Evolutionary conservation across 768 basidiomycete species (phyloP), one percentile per base, ranked within the genome.

Genomic region (Pholiota microspora): DNA sequence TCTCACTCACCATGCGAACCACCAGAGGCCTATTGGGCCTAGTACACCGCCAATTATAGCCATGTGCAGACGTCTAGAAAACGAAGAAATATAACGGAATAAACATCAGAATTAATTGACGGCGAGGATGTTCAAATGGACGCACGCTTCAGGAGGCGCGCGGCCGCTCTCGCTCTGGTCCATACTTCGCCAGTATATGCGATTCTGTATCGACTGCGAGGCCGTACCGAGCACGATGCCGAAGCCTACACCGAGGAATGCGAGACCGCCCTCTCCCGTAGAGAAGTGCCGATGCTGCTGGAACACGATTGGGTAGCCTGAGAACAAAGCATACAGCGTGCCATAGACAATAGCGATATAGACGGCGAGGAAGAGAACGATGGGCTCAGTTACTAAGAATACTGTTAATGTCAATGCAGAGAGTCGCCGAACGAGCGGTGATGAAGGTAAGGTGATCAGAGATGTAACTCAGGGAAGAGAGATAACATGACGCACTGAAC

Each of bases 341-440:
- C 82, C 80, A 60, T 88, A 86, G 15, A 82, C 74, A 50, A 86
- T 76, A 12, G 82, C 74, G 56, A 81, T 77, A 67, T 86, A 87
- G 38, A 85, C 69, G 3, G 83, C 74, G 4, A 85, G 67, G 8
- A 80, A 69, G 4, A 82, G 67, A 4, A 85, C 85, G 60, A 87
- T 86, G 10, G 84, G 83, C 62, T 87, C 86, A 13, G 79, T 83
- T 51, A 78, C 68, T 16, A 87, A 69, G 66, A 87, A 83, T 12
- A 79, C 79, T 85, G 56, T 24, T 25, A 34, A 60, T 40, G 35
- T 23, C 18, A 36, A 35, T n/a, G n/a, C n/a, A 50, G 29, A 49
- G 25, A 40, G 9, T 34, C 21, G 21, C 7, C 6, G 29, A 13
- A 28, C 13, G 38, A 12, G 34, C 18, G 35, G 36, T 9, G 31